phyloP scores from a whole-genome alignment of 73 alveolate genomes.

The Tetrahymena malaccensis region DNA sequence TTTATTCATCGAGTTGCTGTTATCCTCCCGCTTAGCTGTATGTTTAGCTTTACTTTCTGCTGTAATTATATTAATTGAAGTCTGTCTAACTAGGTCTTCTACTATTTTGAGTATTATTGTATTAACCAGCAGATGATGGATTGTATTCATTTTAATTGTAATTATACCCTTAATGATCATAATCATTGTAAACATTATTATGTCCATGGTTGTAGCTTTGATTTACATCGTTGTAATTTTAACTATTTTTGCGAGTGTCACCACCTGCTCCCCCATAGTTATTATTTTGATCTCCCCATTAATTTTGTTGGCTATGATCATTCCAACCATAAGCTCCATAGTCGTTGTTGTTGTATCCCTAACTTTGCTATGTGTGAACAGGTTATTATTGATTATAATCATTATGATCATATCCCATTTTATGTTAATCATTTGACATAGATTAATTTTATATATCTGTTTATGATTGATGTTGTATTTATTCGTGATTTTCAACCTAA shows the following conservation, averaged over 20 bases:
- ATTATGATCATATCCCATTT: neutral
- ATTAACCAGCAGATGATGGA: neutral
- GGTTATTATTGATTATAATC: neutral
- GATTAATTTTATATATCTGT: neutral
- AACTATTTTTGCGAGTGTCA: neutral
- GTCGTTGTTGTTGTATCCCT: neutral
- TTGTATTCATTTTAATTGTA: neutral
- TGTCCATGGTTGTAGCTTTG: neutral
- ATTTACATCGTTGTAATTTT: neutral
- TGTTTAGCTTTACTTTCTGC: neutral
- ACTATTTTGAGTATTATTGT: neutral
- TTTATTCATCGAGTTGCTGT: neutral
- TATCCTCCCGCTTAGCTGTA: neutral
- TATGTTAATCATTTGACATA: neutral
- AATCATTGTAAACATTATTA: neutral
- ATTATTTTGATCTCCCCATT: neutral
- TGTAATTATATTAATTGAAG: neutral
- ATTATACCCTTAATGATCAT: neutral
- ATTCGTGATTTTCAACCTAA: neutral
- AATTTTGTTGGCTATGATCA: neutral
- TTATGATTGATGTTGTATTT: neutral
- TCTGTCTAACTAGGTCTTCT: neutral
- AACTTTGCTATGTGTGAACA: neutral
- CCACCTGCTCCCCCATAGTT: neutral
- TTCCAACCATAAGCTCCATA: neutral